phyloP scores from a whole-genome alignment of 2,329 filamentous ascomycete genomes.

The Bipolaris sorokiniana region DNA sequence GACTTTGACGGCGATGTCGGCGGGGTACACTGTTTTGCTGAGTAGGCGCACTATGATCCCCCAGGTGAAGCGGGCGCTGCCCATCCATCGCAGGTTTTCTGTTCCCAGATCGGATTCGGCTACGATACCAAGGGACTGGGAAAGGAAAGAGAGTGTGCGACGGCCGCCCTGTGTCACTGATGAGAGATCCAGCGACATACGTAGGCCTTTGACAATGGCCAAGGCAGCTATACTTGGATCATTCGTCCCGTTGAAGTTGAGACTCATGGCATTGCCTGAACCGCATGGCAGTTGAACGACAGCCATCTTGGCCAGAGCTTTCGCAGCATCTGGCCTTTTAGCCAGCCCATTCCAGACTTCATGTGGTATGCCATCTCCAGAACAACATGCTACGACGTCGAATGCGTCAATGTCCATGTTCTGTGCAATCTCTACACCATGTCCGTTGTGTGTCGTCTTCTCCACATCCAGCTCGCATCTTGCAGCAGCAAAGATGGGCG shows the following conservation, averaged over 20 bases:
- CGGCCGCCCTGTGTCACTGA: slow-evolving; percentile 82
- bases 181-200: slow-evolving; percentile 83
- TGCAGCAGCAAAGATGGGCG: slow-evolving; percentile 83
- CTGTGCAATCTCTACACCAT: slow-evolving; percentile 78
- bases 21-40: slow-evolving; percentile 80
- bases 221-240: slow-evolving; percentile 77
- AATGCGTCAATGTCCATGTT: slow-evolving; percentile 77
- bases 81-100: slow-evolving; percentile 93
- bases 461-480: slow-evolving; percentile 77
- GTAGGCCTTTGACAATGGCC: slow-evolving; percentile 82
- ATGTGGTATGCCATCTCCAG: slow-evolving; percentile 88
- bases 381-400: slow-evolving; percentile 87
- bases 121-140: slow-evolving; percentile 86
- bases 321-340: slow-evolving; percentile 73
- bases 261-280: slow-evolving; percentile 91
- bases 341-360: slow-evolving; percentile 95
- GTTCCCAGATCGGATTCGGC: slow-evolving; percentile 90
- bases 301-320: slow-evolving; percentile 76
- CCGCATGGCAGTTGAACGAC: slow-evolving; percentile 90
- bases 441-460: slow-evolving; percentile 72
- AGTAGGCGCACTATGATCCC: slow-evolving; percentile 81
- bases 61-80: slow-evolving; percentile 79
- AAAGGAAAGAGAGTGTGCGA: slow-evolving; percentile 84
- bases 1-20: slow-evolving; percentile 84
- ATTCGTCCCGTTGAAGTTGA: slow-evolving; percentile 84